phyloP scores from a whole-genome alignment of 225 moss, liverwort and hornwort genomes.

The Physcomitrium patens region DNA sequence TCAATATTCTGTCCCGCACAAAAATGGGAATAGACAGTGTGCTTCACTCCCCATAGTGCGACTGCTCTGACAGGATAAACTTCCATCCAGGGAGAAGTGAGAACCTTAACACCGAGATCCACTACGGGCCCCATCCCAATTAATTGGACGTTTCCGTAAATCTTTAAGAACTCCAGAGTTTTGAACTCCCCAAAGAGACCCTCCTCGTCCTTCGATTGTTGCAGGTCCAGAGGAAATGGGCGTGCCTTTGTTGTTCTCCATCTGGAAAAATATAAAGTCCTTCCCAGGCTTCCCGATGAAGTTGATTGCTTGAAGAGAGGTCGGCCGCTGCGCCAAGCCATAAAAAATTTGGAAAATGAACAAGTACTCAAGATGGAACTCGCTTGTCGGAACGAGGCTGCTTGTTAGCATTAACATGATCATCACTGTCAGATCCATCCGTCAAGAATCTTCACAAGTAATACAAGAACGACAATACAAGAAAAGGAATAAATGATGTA shows the following conservation, averaged over 20 bases:
- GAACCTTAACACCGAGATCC: conserved; percentile 70
- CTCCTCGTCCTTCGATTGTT: conserved; percentile 56
- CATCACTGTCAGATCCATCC: no score
- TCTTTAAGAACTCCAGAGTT: conserved; percentile 64
- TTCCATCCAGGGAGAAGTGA: conserved; percentile 73
- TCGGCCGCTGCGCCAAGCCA: conserved; percentile 53
- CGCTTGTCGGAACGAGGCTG: no score
- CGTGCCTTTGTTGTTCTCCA: conserved; percentile 37
- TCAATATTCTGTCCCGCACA: conserved; percentile 77
- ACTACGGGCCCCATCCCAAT: conserved; percentile 74
- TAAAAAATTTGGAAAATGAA: conserved; percentile 12
- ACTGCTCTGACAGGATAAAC: conserved; percentile 55
- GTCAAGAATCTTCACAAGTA: no score
- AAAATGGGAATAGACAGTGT: conserved; percentile 83
- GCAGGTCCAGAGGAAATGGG: conserved; percentile 34
- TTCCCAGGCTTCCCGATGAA: conserved; percentile 17
- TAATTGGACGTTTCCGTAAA: conserved; percentile 67
- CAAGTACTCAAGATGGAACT: no score
- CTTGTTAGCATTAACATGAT: no score
- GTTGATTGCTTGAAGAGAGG: conserved; percentile 33
- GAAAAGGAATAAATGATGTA: no score
- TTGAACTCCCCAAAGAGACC: conserved; percentile 65
- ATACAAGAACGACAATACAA: no score
- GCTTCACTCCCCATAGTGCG: conserved; percentile 65
- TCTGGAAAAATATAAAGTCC: conserved; percentile 34